Evolutionary conservation across 75 land plant genomes (phyloP).

Genomic region (Larix kaempferi): DNA sequence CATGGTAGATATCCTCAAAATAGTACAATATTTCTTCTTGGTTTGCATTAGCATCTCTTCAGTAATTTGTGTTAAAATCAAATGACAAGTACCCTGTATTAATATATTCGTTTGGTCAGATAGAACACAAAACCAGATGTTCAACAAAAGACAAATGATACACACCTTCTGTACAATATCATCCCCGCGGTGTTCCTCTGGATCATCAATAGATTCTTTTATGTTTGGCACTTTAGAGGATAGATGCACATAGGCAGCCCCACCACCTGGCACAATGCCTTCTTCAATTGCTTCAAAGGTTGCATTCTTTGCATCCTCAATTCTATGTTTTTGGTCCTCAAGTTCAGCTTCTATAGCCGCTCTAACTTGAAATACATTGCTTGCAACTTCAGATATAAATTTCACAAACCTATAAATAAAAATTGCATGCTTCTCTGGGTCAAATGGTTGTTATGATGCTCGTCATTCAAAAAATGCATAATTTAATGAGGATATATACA

Average conservation of each 20-base stretch:
- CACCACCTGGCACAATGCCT: slow-evolving; percentile 94
- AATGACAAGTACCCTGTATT: neutral
- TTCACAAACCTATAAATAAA: slow-evolving; percentile 1
- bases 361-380: slow-evolving; percentile 53
- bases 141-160: neutral
- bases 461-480: neutral
- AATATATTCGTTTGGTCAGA: neutral
- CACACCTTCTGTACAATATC: slow-evolving; percentile 80
- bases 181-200: slow-evolving; percentile 86
- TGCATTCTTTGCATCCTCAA: slow-evolving; percentile 97
- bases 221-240: slow-evolving; percentile 64
- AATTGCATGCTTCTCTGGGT: neutral
- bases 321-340: slow-evolving; percentile 83
- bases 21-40: no score
- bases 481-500: neutral
- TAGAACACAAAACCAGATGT: slow-evolving; percentile 3
- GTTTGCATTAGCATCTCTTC: neutral
- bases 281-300: slow-evolving; percentile 88
- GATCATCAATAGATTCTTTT: slow-evolving; percentile 52
- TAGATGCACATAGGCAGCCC: slow-evolving; percentile 75
- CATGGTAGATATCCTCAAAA: no score
- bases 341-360: slow-evolving; percentile 91
- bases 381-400: neutral
- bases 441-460: neutral
- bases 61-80: neutral